Evolutionary conservation across 2,329 filamentous ascomycete genomes (phyloP), one percentile per base, ranked within the genome.

Genomic region (Pseudocercospora pini-densiflorae): DNA sequence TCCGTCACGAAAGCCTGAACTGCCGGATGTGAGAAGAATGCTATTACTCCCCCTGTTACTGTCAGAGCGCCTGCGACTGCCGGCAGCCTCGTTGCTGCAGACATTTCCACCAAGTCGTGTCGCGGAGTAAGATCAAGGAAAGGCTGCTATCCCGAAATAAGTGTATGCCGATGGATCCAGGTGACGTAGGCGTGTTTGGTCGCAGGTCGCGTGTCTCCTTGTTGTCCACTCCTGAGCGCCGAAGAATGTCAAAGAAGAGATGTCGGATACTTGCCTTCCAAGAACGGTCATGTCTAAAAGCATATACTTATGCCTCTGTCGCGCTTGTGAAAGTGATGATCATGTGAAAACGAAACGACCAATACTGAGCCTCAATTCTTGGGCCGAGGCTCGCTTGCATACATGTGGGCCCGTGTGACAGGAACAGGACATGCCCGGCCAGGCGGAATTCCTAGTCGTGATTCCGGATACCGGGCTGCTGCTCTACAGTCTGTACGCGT

Each of bases 61-160:
- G 67, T 70, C 33, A 76, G 61, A 14, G 73, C 71, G 59, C 72
- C 72, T 59, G 73, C 76, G 10, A 78, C 67, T 29, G 72, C 63
- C 9, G 72, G 74, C 36, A 77, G 67, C 45, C 75, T 73, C 16
- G 73, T 72, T 1, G 72, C 70, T 57, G 72, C 76, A 33, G 76
- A 78, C 76, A 78, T 78, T 29, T 43, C 64, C 12, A 59, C 67
- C 57, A 63, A 59, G 40, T 47, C 14, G 57, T 36, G 47, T 33
- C 27, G 27, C 27, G 19, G 12, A 59, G 7, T 4, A 14, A 0
- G 7, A 9, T 59, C 5, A 36, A 19, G 5, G 21, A 27, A 23
- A 12, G 24, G 16, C 27, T 29, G 51, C 16, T 16, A 31, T 19
- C 19, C 57, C 57, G 16, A 24, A 59, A 45, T 19, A 24, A 29